These are phyloP conservation scores for Raffaelea ambrosiae DNA, from an alignment of 2,329 filamentous ascomycete species.

Conservation along the genomic window DNA sequence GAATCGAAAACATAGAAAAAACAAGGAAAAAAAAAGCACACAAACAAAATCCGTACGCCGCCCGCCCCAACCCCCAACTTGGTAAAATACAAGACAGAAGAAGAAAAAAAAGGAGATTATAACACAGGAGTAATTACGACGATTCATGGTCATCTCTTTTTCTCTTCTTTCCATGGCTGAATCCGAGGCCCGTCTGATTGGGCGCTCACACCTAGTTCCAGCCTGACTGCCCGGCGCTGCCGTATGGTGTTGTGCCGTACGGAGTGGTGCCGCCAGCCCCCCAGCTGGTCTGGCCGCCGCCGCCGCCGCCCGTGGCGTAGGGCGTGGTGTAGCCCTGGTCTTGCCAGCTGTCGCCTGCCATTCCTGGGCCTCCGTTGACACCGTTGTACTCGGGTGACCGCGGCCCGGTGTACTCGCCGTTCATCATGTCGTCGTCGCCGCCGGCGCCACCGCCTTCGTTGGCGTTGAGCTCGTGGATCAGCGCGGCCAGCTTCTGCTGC, in stretches of 20 bases:
- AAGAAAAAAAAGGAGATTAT: not conserved
- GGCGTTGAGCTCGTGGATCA: slow-evolving; percentile 48
- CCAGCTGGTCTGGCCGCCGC: slow-evolving; percentile 55
- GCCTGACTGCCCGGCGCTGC: slow-evolving; percentile 40
- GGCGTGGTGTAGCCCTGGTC: slow-evolving; percentile 63
- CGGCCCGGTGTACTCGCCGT: slow-evolving; percentile 53
- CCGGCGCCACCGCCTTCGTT: slow-evolving; percentile 31
- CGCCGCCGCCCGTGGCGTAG: slow-evolving; percentile 36
- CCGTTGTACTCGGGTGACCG: slow-evolving; percentile 60
- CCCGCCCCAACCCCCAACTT: not conserved
- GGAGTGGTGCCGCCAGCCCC: slow-evolving; percentile 44
- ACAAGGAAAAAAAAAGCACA: slow-evolving; percentile 1
- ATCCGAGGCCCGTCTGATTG: too few species aligned
- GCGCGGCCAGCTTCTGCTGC: slow-evolving; percentile 78
- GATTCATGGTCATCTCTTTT: too few species aligned
- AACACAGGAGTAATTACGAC: too few species aligned
- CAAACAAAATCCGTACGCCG: not conserved
- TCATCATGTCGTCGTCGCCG: slow-evolving; percentile 29
- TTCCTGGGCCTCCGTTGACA: slow-evolving; percentile 32
- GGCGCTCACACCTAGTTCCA: slow-evolving; percentile 35
- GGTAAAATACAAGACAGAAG: not conserved
- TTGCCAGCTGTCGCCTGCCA: slow-evolving; percentile 38
- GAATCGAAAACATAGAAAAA: not conserved
- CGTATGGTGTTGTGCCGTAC: slow-evolving; percentile 36
- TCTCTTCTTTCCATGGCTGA: too few species aligned